These are phyloP conservation scores for Didymosphaeria variabile DNA, from an alignment of 2,329 filamentous ascomycete genomes.

Conservation along the genomic window DNA sequence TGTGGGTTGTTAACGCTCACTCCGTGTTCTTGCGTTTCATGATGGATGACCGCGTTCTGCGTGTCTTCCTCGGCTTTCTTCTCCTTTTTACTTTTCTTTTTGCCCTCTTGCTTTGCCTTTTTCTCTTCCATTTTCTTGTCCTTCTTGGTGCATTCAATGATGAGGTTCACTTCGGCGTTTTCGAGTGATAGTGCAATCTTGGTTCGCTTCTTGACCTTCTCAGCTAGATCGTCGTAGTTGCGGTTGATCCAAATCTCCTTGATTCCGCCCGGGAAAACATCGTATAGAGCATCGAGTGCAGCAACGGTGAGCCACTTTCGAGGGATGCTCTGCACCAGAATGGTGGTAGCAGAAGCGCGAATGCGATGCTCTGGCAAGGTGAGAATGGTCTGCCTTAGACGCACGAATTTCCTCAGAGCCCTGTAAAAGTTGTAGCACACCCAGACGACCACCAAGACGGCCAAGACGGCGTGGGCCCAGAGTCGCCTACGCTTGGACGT, in stretches of 20 bases:
- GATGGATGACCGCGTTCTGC: conserved; percentile 63
- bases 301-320: conserved; percentile 88
- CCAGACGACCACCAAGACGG: conserved; percentile 79
- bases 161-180: conserved; percentile 81
- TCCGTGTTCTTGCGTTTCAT: conserved; percentile 62
- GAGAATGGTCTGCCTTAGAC: conserved; percentile 91
- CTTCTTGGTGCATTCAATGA: conserved; percentile 79
- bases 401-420: conserved; percentile 87
- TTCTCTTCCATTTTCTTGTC: conserved; percentile 74
- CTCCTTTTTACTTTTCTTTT: conserved; percentile 60
- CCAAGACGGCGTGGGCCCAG: conserved; percentile 85
- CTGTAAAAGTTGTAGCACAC: conserved; percentile 87
- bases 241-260: conserved; percentile 97
- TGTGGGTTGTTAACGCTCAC: conserved; percentile 66
- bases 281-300: conserved; percentile 83
- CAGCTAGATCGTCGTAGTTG: conserved; percentile 81
- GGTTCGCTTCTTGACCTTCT: conserved; percentile 82
- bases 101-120: conserved; percentile 72
- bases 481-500: conserved; percentile 72
- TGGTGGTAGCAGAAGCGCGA: conserved; percentile 91
- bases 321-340: conserved; percentile 90
- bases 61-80: conserved; percentile 71
- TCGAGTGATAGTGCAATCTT: conserved; percentile 77
- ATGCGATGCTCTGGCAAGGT: conserved; percentile 95
- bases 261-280: conserved; percentile 95